Base-by-base conservation (phyloP, 169 alveolate species). In the Babesia ovata region DNA sequence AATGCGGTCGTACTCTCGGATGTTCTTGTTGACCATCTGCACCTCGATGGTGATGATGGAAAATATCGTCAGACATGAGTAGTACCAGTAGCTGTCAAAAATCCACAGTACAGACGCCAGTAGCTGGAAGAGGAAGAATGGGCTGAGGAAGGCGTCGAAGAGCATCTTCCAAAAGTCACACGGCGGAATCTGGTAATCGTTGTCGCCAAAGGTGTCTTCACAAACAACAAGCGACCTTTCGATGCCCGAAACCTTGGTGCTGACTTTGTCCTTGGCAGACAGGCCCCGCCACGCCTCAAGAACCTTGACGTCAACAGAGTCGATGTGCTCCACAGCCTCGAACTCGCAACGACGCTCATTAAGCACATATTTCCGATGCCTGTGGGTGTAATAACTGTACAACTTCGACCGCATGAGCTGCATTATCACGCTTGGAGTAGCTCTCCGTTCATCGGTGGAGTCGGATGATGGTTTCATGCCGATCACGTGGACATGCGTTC, bases 91-190 rank as follows among this genome's bases (percentile, higher is more conserved):
- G 75, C 97, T 99, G 84, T 98, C 99, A 61, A 97, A 85, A 42
- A 97, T 91, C 99, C 99, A 96, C 48, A 98, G 84, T 0, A 95
- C 78, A 24, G 96, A 95, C 75, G 99, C 93, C 77, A 96, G 92
- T 54, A 97, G 79, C 82, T 98, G 98, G 91, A 97, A 97, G 39
- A 96, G 93, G 85, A 97, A 95, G 93, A 98, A 96, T 29, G 99
- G 99, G 46, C 99, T 95, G 13, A 96, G 88, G 63, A 95, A 86
- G 81, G 97, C 98, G 77, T 97, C 98, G 87, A 91, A 79, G 53
- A 96, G 92, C 83, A 97, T 86, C 63, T 92, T 93, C 42, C 90
- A 76, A 86, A 96, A 97, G 28, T 94, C 75, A 24, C 98, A 97
- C 39, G 93, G 90, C 7, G 99, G 99, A 22, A 96, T 92, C 42